Conservation (phyloP, 202 grass and related monocot genomes). For the Sporobolus alterniflorus region DNA sequence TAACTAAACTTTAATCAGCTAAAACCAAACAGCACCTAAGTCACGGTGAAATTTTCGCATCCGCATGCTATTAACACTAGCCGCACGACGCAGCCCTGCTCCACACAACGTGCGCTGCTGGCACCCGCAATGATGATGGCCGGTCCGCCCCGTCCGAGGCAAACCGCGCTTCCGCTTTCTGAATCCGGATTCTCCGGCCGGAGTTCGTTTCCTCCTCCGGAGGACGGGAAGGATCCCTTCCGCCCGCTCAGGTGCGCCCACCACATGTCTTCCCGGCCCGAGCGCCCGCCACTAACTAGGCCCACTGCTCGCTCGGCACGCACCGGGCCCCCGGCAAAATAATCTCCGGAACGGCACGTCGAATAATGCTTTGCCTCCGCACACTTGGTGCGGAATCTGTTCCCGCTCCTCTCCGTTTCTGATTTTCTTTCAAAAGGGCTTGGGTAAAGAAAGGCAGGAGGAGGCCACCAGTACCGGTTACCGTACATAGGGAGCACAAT, state of each 20-base stretch:
- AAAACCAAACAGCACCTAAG: too few relatives aligned
- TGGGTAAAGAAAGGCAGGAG: background rate
- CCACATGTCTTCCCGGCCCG: background rate
- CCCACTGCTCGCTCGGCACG: too few relatives aligned
- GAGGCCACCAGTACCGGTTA: background rate
- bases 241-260: background rate
- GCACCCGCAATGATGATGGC: background rate
- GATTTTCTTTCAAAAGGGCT: background rate
- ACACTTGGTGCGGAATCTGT: background rate
- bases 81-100: background rate
- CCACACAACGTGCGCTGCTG: conserved; percentile 8
- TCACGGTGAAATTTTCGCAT: too few relatives aligned
- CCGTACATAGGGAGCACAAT: background rate
- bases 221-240: background rate
- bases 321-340: background rate
- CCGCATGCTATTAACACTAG: background rate
- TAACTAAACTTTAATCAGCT: too few relatives aligned
- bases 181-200: conserved; percentile 20
- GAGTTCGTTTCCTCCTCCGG: background rate
- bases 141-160: background rate
- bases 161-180: background rate
- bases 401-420: background rate
- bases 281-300: background rate
- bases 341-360: background rate
- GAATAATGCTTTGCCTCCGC: conserved; percentile 3